Conservation (phyloP, 768 basidiomycete genomes). For the Termitomyces sp. region DNA sequence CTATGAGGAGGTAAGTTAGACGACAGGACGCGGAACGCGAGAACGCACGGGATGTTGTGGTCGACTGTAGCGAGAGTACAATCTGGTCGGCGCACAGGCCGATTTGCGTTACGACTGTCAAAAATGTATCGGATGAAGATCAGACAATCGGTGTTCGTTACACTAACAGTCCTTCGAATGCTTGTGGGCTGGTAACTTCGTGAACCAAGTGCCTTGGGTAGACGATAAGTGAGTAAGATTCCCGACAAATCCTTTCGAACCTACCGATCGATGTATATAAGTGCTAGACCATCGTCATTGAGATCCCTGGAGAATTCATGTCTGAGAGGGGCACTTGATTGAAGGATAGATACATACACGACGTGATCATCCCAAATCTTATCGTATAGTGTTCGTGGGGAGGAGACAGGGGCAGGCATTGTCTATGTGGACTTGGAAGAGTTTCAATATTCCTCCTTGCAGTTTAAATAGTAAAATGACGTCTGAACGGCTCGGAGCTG, state of each 20-base stretch:
- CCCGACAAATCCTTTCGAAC: constrained; percentile 8
- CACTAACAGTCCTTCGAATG: constrained; percentile 80
- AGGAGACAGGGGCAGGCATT: constrained; percentile 39
- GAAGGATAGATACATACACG: constrained; percentile 50
- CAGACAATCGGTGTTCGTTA: not conserved
- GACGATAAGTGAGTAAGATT: not conserved
- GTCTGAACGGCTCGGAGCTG: constrained; percentile 2
- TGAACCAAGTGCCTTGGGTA: constrained; percentile 61
- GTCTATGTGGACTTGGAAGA: constrained; percentile 11
- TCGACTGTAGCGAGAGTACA: constrained; percentile 89
- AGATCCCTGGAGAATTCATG: constrained; percentile 45
- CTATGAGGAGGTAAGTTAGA: constrained; percentile 32
- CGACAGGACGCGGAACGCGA: not conserved
- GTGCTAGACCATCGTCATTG: constrained; percentile 72
- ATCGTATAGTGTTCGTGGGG: constrained; percentile 91
- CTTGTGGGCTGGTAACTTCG: constrained; percentile 93
- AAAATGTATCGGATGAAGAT: constrained; percentile 12
- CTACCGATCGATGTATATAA: constrained; percentile 82
- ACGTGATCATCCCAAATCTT: constrained; percentile 99
- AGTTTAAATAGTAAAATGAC: constrained; percentile 5
- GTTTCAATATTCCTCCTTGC: not conserved
- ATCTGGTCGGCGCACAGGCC: constrained; percentile 79
- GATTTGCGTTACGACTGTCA: constrained; percentile 63
- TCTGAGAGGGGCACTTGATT: constrained; percentile 4
- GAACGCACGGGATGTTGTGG: constrained; percentile 80